Percentiles rank a stretch among this genome's conserved stretches.
Conservation (phyloP, 1,284 basidiomycete genomes). For the Cronartium ribicola region DNA sequence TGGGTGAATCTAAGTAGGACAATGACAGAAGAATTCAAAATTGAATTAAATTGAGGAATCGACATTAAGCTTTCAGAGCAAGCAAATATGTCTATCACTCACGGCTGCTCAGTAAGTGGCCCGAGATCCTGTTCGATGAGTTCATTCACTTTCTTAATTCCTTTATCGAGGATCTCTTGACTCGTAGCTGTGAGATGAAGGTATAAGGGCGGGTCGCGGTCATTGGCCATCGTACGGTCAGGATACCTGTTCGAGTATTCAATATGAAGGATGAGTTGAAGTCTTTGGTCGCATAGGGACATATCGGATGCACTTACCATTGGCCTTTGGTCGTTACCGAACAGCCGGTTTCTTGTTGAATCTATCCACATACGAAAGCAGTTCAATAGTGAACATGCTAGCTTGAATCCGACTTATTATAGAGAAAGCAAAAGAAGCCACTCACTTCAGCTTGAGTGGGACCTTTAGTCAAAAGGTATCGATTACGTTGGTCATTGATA, state of each 20-base stretch:
- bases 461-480: constrained; percentile 91
- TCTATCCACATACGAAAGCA: constrained; percentile 48
- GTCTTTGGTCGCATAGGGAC: background rate
- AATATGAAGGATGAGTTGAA: background rate
- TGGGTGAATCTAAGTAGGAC: constrained; percentile 6
- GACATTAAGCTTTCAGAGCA: background rate
- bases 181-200: constrained; percentile 84
- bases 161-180: constrained; percentile 71
- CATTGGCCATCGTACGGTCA: constrained; percentile 78
- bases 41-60: constrained; percentile 28
- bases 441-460: constrained; percentile 77
- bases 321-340: constrained; percentile 84
- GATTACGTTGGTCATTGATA: constrained; percentile 93
- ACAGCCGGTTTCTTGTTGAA: constrained; percentile 82
- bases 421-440: background rate
- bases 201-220: constrained; percentile 88
- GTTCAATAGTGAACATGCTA: background rate
- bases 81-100: constrained; percentile 16
- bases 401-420: background rate
- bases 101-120: constrained; percentile 77
- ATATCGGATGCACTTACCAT: constrained; percentile 58
- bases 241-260: constrained; percentile 54
- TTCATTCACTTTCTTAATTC: constrained; percentile 77
- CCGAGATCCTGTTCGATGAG: constrained; percentile 79
- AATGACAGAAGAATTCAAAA: constrained; percentile 22